Conservation (phyloP, 2,329 filamentous ascomycete genomes). For the Aspergillus felis region DNA sequence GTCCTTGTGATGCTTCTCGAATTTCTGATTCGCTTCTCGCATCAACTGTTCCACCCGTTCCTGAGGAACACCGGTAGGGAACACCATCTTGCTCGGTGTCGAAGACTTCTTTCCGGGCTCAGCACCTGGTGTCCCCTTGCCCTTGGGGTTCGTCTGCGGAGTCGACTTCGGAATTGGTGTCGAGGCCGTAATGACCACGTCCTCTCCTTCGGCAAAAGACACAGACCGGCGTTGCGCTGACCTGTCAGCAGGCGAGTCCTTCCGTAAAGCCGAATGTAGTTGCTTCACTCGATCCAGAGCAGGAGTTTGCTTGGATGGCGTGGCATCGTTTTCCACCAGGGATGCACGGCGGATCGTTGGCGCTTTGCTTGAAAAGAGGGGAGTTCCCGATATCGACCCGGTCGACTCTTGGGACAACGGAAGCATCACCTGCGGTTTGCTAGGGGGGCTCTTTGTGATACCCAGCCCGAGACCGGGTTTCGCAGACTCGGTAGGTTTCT, state of each 20-base stretch:
- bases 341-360: conserved; percentile 5
- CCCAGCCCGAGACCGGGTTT: conserved; percentile 23
- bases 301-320: conserved; percentile 13
- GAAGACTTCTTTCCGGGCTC: neutral
- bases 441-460: conserved; percentile 25
- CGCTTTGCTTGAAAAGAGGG: conserved; percentile 9
- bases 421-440: conserved; percentile 8
- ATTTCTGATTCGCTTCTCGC: conserved; percentile 12
- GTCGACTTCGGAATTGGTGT: conserved; percentile 8
- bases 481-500: conserved; percentile 5
- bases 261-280: conserved; percentile 22
- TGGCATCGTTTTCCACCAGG: conserved; percentile 7
- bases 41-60: conserved; percentile 7
- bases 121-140: neutral
- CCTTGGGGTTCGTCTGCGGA: conserved; percentile 2
- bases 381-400: neutral
- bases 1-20: conserved; percentile 6
- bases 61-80: conserved; percentile 9
- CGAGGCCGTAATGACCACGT: conserved; percentile 8
- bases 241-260: conserved; percentile 16
- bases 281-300: conserved; percentile 13
- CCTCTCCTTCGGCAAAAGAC: conserved; percentile 22
- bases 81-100: conserved; percentile 8
- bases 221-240: conserved; percentile 20
- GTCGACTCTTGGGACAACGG: conserved; percentile 9